Conservation (phyloP, 371 early-diverging fungal genomes). For the Mortierella sp. region DNA sequence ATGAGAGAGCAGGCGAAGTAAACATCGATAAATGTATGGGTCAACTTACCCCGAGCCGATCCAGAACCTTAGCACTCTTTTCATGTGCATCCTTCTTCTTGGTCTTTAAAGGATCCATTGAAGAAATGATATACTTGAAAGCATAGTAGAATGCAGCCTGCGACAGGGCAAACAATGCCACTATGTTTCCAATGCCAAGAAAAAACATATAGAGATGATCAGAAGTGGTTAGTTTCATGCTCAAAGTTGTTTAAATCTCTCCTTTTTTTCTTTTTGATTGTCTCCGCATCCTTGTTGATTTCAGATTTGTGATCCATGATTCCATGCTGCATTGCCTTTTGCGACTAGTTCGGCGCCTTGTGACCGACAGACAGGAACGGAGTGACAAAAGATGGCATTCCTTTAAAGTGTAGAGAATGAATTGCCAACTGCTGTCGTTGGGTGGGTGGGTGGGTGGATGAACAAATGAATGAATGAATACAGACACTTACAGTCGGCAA, state of each 20-base stretch:
- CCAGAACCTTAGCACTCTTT: conserved; percentile 77
- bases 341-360: neutral
- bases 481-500: conserved; percentile 67
- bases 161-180: conserved; percentile 82
- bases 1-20: neutral
- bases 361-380: neutral
- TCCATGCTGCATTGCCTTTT: too few relatives aligned
- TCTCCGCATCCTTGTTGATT: too few relatives aligned
- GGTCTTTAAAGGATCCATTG: conserved; percentile 80
- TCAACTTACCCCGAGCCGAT: conserved; percentile 78
- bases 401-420: neutral
- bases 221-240: too few relatives aligned
- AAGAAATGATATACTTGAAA: conserved; percentile 81
- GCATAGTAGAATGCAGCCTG: conserved; percentile 90
- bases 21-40: neutral
- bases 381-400: too few relatives aligned
- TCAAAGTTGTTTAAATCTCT: too few relatives aligned
- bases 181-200: conserved; percentile 49
- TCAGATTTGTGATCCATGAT: too few relatives aligned
- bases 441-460: too few relatives aligned
- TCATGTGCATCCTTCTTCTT: conserved; percentile 82
- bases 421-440: neutral
- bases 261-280: too few relatives aligned
- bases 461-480: too few relatives aligned
- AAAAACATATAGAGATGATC: neutral